A percentile compares a stretch with the other conserved stretches of the same genome.
Evolutionary conservation across 2,329 filamentous ascomycete species (phyloP).

Genomic region (Apiospora marii): DNA sequence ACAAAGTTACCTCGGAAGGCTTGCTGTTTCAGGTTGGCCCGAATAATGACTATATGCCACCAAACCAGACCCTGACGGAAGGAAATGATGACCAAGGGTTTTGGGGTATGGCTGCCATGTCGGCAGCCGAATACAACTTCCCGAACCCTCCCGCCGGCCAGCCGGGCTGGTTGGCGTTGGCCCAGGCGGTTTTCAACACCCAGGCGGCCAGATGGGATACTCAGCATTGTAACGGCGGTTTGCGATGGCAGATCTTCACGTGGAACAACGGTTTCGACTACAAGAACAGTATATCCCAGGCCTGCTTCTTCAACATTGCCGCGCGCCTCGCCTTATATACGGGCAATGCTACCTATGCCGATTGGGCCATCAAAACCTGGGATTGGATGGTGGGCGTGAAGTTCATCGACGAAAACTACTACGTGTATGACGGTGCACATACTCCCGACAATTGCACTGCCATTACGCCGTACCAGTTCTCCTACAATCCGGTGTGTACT

Average conservation of each 20-base stretch:
- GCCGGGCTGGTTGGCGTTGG: constrained; percentile 75
- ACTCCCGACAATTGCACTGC: constrained; percentile 64
- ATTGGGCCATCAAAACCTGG: constrained; percentile 80
- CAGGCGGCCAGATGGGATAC: constrained; percentile 78
- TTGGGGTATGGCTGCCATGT: constrained; percentile 76
- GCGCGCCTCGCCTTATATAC: constrained; percentile 80
- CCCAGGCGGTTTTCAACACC: constrained; percentile 82
- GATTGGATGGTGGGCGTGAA: constrained; percentile 68
- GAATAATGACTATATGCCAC: constrained; percentile 79
- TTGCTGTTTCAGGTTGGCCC: constrained; percentile 79
- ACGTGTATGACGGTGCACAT: constrained; percentile 69
- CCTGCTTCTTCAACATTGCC: constrained; percentile 68
- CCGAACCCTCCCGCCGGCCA: constrained; percentile 62
- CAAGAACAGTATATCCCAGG: constrained; percentile 72
- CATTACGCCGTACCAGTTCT: constrained; percentile 70
- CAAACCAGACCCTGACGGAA: constrained; percentile 72
- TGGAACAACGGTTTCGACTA: constrained; percentile 86
- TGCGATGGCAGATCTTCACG: constrained; percentile 85
- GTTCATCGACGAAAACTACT: constrained; percentile 66
- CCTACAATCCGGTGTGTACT: constrained; percentile 62
- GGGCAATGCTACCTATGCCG: constrained; percentile 76
- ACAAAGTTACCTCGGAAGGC: constrained; percentile 70
- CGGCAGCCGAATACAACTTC: constrained; percentile 74
- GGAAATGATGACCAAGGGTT: constrained; percentile 82
- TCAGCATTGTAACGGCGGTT: constrained; percentile 73